A percentile compares a stretch with the other conserved stretches of the same genome.
These are phyloP conservation scores for Ceratocystis colombiana DNA, from an alignment of 2,329 filamentous ascomycete species.

Conservation along the genomic window DNA sequence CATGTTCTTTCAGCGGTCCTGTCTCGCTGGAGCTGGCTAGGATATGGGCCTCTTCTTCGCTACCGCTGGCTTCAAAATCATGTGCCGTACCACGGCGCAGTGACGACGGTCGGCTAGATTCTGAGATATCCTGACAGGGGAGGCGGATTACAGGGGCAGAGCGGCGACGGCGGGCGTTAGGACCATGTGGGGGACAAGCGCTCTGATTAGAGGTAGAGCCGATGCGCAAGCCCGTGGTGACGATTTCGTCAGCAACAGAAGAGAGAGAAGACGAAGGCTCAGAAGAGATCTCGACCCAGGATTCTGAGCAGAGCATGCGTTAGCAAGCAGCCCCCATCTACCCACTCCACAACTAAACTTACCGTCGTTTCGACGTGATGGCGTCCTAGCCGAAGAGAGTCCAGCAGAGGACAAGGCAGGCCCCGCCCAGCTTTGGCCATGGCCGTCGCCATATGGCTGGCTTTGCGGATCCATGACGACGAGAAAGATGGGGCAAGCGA, in stretches of 20 bases:
- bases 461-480: constrained; percentile 5
- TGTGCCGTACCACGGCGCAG: constrained; percentile 63
- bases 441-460: background rate
- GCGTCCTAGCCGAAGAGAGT: background rate
- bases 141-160: constrained; percentile 27
- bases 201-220: constrained; percentile 41
- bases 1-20: background rate
- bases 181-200: constrained; percentile 29
- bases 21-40: constrained; percentile 30
- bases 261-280: constrained; percentile 89
- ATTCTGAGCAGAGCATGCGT: constrained; percentile 48
- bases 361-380: constrained; percentile 14
- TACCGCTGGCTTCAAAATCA: constrained; percentile 89
- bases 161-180: constrained; percentile 44
- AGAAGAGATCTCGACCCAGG: constrained; percentile 90
- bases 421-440: background rate
- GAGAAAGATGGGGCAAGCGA: background rate
- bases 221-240: constrained; percentile 76
- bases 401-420: background rate
- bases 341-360: background rate
- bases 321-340: no score
- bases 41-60: constrained; percentile 60
- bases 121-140: constrained; percentile 14
- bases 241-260: constrained; percentile 75
- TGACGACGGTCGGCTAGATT: constrained; percentile 32